Conservation (phyloP, 164 flowering plant genomes). For the Liquidambar formosana region DNA sequence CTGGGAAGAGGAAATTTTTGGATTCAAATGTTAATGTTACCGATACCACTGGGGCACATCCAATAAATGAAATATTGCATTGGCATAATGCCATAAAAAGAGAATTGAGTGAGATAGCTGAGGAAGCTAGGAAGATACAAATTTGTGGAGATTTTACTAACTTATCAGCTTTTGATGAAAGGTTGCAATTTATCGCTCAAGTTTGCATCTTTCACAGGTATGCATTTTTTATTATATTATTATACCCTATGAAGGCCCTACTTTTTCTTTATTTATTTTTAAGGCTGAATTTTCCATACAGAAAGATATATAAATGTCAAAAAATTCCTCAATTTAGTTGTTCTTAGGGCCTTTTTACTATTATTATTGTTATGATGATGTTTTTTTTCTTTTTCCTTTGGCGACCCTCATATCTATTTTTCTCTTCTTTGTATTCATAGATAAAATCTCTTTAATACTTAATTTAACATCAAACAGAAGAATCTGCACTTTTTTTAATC, state of each 20-base stretch:
- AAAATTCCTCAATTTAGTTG: not conserved
- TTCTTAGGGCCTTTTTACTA: not conserved
- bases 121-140: constrained; percentile 75
- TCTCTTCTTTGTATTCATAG: not conserved
- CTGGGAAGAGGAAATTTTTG: constrained; percentile 58
- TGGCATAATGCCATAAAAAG: constrained; percentile 88
- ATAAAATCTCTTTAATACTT: too few relatives aligned
- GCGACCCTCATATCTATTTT: not conserved
- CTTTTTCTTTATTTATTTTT: not conserved
- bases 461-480: too few relatives aligned
- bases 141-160: constrained; percentile 73
- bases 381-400: not conserved
- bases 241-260: not conserved
- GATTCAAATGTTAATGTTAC: constrained; percentile 29
- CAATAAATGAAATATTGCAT: constrained; percentile 87
- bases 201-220: constrained; percentile 98
- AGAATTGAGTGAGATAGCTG: constrained; percentile 82
- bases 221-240: not conserved
- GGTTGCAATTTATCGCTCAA: constrained; percentile 95
- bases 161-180: constrained; percentile 70
- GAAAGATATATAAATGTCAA: not conserved
- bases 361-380: not conserved
- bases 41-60: constrained; percentile 37
- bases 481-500: too few relatives aligned
- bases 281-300: not conserved